Base-by-base conservation (phyloP, 2,329 filamentous ascomycete genomes). In the Diaporthe vaccinii region DNA sequence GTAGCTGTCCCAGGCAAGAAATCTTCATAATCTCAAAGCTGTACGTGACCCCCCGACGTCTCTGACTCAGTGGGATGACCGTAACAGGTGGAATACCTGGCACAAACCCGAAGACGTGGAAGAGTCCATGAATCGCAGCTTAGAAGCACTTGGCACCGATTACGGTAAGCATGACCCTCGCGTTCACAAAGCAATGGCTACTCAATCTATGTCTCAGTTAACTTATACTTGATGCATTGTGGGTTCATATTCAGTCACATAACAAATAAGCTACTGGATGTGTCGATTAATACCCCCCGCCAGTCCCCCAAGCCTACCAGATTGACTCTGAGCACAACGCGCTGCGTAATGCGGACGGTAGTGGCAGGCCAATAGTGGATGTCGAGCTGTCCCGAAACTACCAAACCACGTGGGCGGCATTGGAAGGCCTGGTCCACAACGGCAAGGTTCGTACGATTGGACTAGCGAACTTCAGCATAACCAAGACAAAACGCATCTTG, bases 371-470 rank as follows among this genome's bases (percentile, higher is more conserved):
- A 51, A 31, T 15, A 22, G 20, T 65, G 34, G 28, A 36, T 22
- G 15, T 55, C 2, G 58, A 72, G 2, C 51, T 58, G 22, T 61
- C n/a, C 34, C 58, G 58, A 36, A 67, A 59, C 14, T 34, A 55
- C 58, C 68, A 72, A 41, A 58, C 46, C 12, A 75, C 58, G 5
- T 67, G 68, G 68, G 46, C 68, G 20, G 73, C 53, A 14, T 59
- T 72, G 73, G 51, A 67, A 28, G 89, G 88, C 83, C 84, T 91
- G 25, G 85, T 85, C 34, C 86, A 82, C 15, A 88, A 89, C 3
- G 91, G 92, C 77, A 89, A 89, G 76, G 90, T 89, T 59, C 89
- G 87, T 78, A 89, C 91, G 65, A 94, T 95, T 77, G 93, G 93
- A 53, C 91, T 95, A 17, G 93, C 91, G 78, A 95, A 95, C 85